Evolutionary conservation across 2,329 filamentous ascomycete genomes (phyloP).

Genomic region (Ascochyta lentis): DNA sequence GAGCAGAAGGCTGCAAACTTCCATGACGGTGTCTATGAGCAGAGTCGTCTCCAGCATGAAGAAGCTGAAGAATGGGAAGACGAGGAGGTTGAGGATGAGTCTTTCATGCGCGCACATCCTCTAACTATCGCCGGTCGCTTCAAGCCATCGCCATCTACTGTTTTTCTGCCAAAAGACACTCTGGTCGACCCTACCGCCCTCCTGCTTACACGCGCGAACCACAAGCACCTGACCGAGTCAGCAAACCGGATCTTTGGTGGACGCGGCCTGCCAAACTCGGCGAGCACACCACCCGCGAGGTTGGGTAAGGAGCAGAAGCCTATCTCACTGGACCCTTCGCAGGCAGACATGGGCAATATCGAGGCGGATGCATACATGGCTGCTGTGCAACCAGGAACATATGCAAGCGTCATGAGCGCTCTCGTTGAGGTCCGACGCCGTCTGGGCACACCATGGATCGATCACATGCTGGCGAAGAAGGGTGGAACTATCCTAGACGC

Average conservation of each 20-base stretch:
- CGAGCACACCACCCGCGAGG: constrained; percentile 67
- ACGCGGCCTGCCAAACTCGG: constrained; percentile 74
- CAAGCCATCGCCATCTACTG: constrained; percentile 73
- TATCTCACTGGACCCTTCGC: constrained; percentile 68
- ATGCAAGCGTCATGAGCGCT: constrained; percentile 70
- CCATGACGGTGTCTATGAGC: constrained; percentile 49
- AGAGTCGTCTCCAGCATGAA: constrained; percentile 51
- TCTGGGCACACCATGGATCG: constrained; percentile 74
- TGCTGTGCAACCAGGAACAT: constrained; percentile 72
- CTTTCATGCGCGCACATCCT: constrained; percentile 70
- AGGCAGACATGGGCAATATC: constrained; percentile 74
- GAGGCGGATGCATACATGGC: constrained; percentile 77
- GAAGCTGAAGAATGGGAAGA: constrained; percentile 49
- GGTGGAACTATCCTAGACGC: constrained; percentile 74
- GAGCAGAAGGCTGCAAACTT: constrained; percentile 42
- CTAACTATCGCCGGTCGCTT: constrained; percentile 78
- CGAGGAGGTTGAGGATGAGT: constrained; percentile 41
- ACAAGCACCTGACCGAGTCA: constrained; percentile 74
- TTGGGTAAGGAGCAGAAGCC: constrained; percentile 65
- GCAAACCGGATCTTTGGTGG: constrained; percentile 82
- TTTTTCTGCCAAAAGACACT: constrained; percentile 74
- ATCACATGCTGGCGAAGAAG: constrained; percentile 66
- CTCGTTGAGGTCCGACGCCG: constrained; percentile 77
- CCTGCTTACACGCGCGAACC: constrained; percentile 70
- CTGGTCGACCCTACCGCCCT: constrained; percentile 73